phyloP scores from a whole-genome alignment of 176 grass and related monocot genomes.

The Bolboschoenus planiculmis region DNA sequence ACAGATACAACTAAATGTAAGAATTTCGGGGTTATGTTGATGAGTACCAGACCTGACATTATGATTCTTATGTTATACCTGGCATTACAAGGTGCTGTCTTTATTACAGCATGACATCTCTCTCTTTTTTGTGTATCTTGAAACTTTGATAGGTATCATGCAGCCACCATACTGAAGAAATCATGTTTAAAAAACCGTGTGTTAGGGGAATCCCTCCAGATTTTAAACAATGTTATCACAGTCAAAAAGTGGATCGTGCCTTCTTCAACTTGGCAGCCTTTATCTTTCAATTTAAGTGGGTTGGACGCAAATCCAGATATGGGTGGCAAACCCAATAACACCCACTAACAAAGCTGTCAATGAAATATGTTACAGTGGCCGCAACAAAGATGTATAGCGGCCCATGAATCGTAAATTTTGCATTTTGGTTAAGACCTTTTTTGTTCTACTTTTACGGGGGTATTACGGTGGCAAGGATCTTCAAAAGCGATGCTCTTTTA shows the following conservation, averaged over 20 bases:
- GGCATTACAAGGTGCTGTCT: neutral
- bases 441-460: neutral
- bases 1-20: neutral
- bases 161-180: slow-evolving; percentile 66
- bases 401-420: neutral
- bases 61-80: neutral
- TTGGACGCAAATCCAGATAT: slow-evolving; percentile 27
- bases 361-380: neutral
- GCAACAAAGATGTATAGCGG: slow-evolving; percentile 1
- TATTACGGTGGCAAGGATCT: slow-evolving; percentile 4
- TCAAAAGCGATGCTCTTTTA: neutral
- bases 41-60: neutral
- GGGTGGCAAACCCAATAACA: slow-evolving; percentile 31
- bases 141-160: slow-evolving; percentile 63
- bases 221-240: slow-evolving; percentile 52
- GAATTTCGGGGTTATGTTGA: neutral
- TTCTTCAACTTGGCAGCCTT: slow-evolving; percentile 73
- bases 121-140: neutral
- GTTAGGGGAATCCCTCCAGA: slow-evolving; percentile 80
- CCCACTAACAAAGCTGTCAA: neutral
- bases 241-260: slow-evolving; percentile 75
- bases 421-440: neutral
- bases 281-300: slow-evolving; percentile 48
- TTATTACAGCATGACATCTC: slow-evolving; percentile 9
- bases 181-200: slow-evolving; percentile 54